Evolutionary conservation across 768 basidiomycete species (phyloP), one percentile per base, ranked within the genome.

Genomic region (Pisolithus marmoratus): DNA sequence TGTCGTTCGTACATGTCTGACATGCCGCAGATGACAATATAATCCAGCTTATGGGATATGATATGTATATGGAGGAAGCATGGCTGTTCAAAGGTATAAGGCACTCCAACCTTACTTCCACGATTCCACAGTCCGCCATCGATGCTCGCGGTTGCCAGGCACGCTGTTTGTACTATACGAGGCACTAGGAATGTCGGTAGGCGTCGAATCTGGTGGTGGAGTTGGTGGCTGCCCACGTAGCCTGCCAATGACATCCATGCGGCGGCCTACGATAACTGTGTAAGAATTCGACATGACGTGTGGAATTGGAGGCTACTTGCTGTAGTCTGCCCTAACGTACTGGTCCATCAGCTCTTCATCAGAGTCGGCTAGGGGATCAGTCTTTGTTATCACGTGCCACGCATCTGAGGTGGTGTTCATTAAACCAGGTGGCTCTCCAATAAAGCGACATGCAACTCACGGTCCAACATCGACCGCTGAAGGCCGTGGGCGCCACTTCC

Each of bases 341-440:
- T 86, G 81, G 53, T 88, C 84, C 50, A 74, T 71, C 50, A 74
- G 66, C 60, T 90, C 88, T 37, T 85, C 84, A 57, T 90, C 87
- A 12, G 87, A 88, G 68, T 87, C 85, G 12, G 69, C 71, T 15
- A 89, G 70, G 15, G 87, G 84, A 61, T 90, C 86, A 34, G 75
- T 74, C 24, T 76, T 79, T 37, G 74, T 75, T 26, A 82, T 75
- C 29, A 80, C 69, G 59, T 84, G 81, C 86, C 85, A 90, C 7
- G 87, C 86, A 52, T 90, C 88, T 90, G 69, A 24, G 29, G 40
- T 43, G 45, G 26, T 20, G 29, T 14, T 53, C 27, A 31, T 43
- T 31, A 45, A 27, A 37, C 0, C 22, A 38, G 8, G 29, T 24
- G 53, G 44, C 24, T 15, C 22, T 23, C 41, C 15, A 12, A 23